These are phyloP conservation scores for Lachancea lanzarotensis DNA, from an alignment of 805 yeast species.

Conservation along the genomic window DNA sequence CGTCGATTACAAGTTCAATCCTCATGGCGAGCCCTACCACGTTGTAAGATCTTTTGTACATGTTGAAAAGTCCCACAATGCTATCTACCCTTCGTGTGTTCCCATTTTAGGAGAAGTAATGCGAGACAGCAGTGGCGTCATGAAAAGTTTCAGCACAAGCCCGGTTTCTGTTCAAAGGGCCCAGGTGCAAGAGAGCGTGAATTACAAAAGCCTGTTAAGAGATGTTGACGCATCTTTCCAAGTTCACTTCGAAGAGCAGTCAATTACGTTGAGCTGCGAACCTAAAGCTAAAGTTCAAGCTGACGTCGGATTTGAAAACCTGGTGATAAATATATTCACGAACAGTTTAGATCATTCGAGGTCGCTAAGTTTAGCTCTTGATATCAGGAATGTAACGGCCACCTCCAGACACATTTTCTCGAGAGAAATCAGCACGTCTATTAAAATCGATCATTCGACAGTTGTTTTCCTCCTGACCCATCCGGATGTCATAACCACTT, in stretches of 20 bases:
- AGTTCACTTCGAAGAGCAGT: constrained; percentile 64
- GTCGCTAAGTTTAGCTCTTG: constrained; percentile 40
- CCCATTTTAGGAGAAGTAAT: constrained; percentile 64
- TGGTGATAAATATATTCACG: constrained; percentile 53
- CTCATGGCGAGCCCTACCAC: constrained; percentile 17
- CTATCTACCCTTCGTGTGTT: constrained; percentile 64
- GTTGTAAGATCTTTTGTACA: constrained; percentile 23
- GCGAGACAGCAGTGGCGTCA: constrained; percentile 42
- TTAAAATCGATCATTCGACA: constrained; percentile 42
- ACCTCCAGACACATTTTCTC: constrained; percentile 88
- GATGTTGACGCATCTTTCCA: constrained; percentile 58
- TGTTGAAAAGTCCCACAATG: constrained; percentile 57
- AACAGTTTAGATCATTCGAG: constrained; percentile 37
- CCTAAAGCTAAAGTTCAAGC: constrained; percentile 94
- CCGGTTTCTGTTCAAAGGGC: constrained; percentile 4
- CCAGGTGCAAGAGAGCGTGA: constrained; percentile 1
- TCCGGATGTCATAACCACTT: constrained; percentile 36
- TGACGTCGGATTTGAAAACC: constrained; percentile 62
- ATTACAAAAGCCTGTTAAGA: constrained; percentile 40
- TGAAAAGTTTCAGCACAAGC: constrained; percentile 30
- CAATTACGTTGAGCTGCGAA: constrained; percentile 75
- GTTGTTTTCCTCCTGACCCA: constrained; percentile 44
- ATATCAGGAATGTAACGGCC: constrained; percentile 52
- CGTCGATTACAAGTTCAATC: constrained; percentile 40
- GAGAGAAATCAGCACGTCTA: constrained; percentile 76